Base-by-base conservation (phyloP, 2,329 filamentous ascomycete genomes). In the Hirsutella rhossiliensis region DNA sequence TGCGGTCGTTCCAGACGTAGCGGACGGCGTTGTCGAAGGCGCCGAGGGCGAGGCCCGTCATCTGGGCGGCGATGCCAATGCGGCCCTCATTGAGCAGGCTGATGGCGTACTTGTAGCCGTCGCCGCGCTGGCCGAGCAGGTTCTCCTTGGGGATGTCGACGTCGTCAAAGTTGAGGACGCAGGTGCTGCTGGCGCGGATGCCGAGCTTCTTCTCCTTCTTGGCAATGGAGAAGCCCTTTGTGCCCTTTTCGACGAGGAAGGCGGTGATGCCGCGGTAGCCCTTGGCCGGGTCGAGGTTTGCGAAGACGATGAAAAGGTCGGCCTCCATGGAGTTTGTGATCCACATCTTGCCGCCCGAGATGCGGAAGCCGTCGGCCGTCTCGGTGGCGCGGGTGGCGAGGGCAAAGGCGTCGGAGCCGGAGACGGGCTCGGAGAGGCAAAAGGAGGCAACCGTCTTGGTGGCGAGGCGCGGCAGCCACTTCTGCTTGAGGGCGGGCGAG, bases 151-250 rank as follows among this genome's bases (percentile, higher is more conserved):
- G 88, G 34, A 98, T 76, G 58, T 90, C 78, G 43, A 97, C 88
- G 57, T 98, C 92, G 66, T 98, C 92, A 56, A 98, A 94, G 74
- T 87, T 97, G 63, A 98, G 75, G 50, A 96, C 90, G 66, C 92
- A 98, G 29, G 92, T 98, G 69, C 86, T 94, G 68, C 86, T 94
- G 43, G 92, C 92, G 59, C 78, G 83, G 69, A 98, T 98, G 47
- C 92, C 92, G 41, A 98, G 81, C 74, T 98, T 98, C 83, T 97
- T 97, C 75, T 98, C 92, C 74, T 98, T 98, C 78, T 98, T 98
- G 36, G 92, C 88, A 58, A 98, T 94, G 48, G 78, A 82, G 73
- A 98, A 96, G 30, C 92, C 92, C 44, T 83, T 81, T 41, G 79
- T 85, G 57, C 74, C 82, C 72, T 95, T 96, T 67, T 96, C 89